These are phyloP conservation scores for Simplicillium sp. DNA, from an alignment of 2,329 filamentous ascomycete species.

Conservation along the genomic window DNA sequence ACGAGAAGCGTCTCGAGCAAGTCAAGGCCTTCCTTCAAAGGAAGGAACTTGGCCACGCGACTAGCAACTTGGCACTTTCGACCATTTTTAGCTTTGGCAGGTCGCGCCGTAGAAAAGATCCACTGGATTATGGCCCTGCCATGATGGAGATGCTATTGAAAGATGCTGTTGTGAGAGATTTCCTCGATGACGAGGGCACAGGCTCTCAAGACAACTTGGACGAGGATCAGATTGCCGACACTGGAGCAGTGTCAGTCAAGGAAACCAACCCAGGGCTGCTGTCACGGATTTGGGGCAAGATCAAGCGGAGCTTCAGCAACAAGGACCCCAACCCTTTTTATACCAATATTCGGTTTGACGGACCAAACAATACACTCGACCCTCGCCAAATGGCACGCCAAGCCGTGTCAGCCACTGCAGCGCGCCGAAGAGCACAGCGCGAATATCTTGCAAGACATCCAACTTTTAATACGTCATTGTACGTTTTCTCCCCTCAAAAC, in stretches of 20 bases:
- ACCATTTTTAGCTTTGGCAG: constrained; percentile 58
- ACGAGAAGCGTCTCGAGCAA: constrained; percentile 94
- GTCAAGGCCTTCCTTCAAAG: constrained; percentile 90
- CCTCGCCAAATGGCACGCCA: constrained; percentile 83
- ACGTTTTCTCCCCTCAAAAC: constrained; percentile 72
- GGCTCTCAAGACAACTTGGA: constrained; percentile 4
- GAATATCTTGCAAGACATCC: constrained; percentile 84
- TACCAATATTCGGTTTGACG: constrained; percentile 60
- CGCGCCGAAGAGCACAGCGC: constrained; percentile 77
- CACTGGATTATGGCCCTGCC: constrained; percentile 82
- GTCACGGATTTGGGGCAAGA: constrained; percentile 50
- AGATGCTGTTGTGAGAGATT: constrained; percentile 89
- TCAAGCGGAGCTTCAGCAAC: constrained; percentile 47
- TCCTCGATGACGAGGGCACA: constrained; percentile 61
- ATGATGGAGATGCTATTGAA: constrained; percentile 95
- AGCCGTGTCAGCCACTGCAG: constrained; percentile 73
- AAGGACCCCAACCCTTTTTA: constrained; percentile 93
- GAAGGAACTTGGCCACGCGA: constrained; percentile 68
- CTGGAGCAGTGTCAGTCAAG: not conserved
- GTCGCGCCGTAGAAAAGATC: constrained; percentile 58
- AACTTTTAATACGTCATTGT: constrained; percentile 86
- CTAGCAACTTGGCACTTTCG: constrained; percentile 67
- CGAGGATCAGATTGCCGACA: not conserved
- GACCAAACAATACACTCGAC: constrained; percentile 69
- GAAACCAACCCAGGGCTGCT: constrained; percentile 23